Evolutionary conservation across 345 rosid genomes (phyloP).

Genomic region (Dimocarpus longan): DNA sequence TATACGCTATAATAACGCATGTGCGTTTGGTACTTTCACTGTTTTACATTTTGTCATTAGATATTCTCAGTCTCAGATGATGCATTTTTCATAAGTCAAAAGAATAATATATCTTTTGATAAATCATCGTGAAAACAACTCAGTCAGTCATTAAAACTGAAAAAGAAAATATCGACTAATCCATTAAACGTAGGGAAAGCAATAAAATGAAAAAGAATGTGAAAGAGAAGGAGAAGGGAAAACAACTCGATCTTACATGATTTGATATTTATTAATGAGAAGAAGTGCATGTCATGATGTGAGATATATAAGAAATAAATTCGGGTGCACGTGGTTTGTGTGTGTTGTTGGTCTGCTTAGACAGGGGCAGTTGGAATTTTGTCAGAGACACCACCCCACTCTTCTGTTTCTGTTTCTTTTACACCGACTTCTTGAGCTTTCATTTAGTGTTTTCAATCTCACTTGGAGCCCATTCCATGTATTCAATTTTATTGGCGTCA

Average conservation of each 20-base stretch:
- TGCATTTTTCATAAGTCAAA: too few species aligned
- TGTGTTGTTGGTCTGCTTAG: slow-evolving; percentile 24
- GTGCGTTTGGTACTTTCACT: too few species aligned
- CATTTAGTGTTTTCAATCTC: not conserved
- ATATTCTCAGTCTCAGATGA: too few species aligned
- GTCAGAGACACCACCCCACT: slow-evolving; percentile 23
- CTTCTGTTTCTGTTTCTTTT: not conserved
- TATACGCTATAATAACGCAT: too few species aligned
- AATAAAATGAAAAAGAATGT: not conserved
- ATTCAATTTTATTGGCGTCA: not conserved
- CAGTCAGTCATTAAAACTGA: too few species aligned
- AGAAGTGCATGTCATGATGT: not conserved
- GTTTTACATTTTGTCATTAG: not conserved
- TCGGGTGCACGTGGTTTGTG: slow-evolving; percentile 37
- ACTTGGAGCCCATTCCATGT: not conserved
- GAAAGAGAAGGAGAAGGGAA: not conserved
- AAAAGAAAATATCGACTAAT: too few species aligned
- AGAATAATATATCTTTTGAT: too few species aligned
- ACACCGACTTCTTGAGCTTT: not conserved
- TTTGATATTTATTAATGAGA: not conserved
- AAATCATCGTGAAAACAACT: too few species aligned
- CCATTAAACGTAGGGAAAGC: not conserved
- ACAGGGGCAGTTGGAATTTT: slow-evolving; percentile 42
- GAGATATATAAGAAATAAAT: not conserved
- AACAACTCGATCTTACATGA: too few species aligned